Conservation (phyloP, 2,329 filamentous ascomycete species). For the Sarocladium strictum region DNA sequence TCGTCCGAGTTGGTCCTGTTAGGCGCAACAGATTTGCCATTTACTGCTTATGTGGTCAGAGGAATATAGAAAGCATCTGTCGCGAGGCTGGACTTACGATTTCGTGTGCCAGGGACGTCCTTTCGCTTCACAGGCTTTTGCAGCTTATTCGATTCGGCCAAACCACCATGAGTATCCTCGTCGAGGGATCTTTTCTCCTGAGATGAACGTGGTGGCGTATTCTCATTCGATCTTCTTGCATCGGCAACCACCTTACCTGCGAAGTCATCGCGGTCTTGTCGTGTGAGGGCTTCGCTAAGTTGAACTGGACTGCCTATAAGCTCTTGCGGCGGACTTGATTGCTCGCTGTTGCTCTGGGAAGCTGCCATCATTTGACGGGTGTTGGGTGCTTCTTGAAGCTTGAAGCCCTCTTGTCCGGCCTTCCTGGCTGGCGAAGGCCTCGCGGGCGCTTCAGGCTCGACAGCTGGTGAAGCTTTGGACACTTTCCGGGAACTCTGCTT, state of each 20-base stretch:
- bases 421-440: slow-evolving; percentile 20
- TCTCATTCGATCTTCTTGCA: slow-evolving; percentile 30
- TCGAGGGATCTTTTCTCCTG: slow-evolving; percentile 21
- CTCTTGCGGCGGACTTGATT: slow-evolving; percentile 31
- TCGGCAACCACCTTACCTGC: slow-evolving; percentile 20
- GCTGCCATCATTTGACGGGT: slow-evolving; percentile 42
- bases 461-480: slow-evolving; percentile 20
- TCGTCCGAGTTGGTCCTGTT: background rate
- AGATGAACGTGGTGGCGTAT: slow-evolving; percentile 40
- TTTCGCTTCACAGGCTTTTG: slow-evolving; percentile 56
- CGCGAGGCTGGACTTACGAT: slow-evolving; percentile 27
- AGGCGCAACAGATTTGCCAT: slow-evolving; percentile 22
- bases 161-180: background rate
- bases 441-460: slow-evolving; percentile 3
- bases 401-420: slow-evolving; percentile 56
- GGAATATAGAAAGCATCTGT: background rate
- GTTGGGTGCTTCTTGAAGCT: slow-evolving; percentile 74
- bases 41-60: slow-evolving; percentile 24
- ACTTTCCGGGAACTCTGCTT: slow-evolving; percentile 43
- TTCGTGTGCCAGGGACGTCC: slow-evolving; percentile 47
- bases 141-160: background rate
- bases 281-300: background rate
- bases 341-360: slow-evolving; percentile 37
- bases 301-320: background rate
- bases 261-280: slow-evolving; percentile 9